phyloP scores from a whole-genome alignment of 2,329 filamentous ascomycete genomes.

The Diplodia mutila region DNA sequence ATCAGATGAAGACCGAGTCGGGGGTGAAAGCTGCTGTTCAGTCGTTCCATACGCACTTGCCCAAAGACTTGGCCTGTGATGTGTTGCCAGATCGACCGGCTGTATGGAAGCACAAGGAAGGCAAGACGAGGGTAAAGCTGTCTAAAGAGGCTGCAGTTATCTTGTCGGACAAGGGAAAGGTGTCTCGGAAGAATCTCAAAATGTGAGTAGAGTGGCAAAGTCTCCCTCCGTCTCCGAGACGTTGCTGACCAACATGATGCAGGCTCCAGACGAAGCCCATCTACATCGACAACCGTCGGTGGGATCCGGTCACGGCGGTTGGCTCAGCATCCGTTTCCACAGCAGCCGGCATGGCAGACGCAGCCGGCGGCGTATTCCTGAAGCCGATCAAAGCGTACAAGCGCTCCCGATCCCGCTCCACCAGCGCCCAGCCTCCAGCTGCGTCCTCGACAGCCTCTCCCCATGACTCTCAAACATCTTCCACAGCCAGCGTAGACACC shows the following conservation, averaged over 20 bases:
- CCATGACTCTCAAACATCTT: background rate
- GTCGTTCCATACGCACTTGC: constrained; percentile 55
- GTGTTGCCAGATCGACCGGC: constrained; percentile 70
- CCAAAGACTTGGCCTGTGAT: constrained; percentile 60
- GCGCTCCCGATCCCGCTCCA: background rate
- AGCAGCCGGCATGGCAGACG: constrained; percentile 60
- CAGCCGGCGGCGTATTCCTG: constrained; percentile 59
- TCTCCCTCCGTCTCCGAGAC: background rate
- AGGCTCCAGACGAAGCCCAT: constrained; percentile 33
- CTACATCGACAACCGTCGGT: constrained; percentile 41
- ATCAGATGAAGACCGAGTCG: constrained; percentile 48
- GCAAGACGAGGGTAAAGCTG: background rate
- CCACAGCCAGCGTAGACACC: background rate
- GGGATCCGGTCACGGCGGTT: constrained; percentile 68
- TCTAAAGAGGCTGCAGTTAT: background rate
- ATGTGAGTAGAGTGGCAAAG: no score
- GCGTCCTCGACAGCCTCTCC: background rate
- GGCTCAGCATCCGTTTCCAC: constrained; percentile 62
- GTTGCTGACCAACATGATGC: constrained; percentile 20
- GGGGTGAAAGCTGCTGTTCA: constrained; percentile 49
- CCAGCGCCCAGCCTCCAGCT: background rate
- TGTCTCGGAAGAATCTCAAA: background rate
- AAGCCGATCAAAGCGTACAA: constrained; percentile 8
- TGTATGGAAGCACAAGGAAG: constrained; percentile 59
- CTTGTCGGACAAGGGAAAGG: background rate